Evolutionary conservation across 306 rosid genomes (phyloP), one percentile per base, ranked within the genome.

Genomic region (Pterocarpus santalinus): DNA sequence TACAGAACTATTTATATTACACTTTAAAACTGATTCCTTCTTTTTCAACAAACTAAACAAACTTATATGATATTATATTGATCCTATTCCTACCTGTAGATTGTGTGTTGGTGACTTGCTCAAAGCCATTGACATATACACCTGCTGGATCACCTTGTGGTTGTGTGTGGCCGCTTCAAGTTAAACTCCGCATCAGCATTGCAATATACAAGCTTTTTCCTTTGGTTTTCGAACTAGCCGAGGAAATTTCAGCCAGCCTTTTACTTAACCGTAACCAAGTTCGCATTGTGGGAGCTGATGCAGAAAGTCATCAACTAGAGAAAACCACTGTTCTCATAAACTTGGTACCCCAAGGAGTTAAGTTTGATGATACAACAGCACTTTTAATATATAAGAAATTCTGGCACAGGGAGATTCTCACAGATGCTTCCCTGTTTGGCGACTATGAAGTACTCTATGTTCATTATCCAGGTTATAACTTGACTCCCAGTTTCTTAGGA

Each of bases 81-180:
- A 68, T 52, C 64, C 72, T 55, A 28, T 55, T 78, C 61, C 51
- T 76, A 17, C 17, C 2, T 87, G 86, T 82, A 94, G 98, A 90
- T 78, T 94, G 98, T 79, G 65, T 80, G 11, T 36, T 73, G 14
- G 43, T 90, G 69, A 78, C 90, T 72, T 94, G 98, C 88, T 81
- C 98, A 65, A 97, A 92, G 43, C 97, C 98, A 46, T 80, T 94
- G 75, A 92, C 98, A 22, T 84, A 88, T 78, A 90, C 93, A 16
- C 91, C 92, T 67, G 89, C 91, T 4, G 97, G 97, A 70, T 85
- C 88, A 39, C 88, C 91, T 34, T 94, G 98, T 69, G 93, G 93
- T 76, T 94, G 98, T 75, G 97, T 94, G 62, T 68, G 86, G 88
- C 98, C 98, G 14, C 85, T 94, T 78, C 92, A 94, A 92, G 93